phyloP scores from a whole-genome alignment of 768 basidiomycete species.

The Phaeotremella skinneri region DNA sequence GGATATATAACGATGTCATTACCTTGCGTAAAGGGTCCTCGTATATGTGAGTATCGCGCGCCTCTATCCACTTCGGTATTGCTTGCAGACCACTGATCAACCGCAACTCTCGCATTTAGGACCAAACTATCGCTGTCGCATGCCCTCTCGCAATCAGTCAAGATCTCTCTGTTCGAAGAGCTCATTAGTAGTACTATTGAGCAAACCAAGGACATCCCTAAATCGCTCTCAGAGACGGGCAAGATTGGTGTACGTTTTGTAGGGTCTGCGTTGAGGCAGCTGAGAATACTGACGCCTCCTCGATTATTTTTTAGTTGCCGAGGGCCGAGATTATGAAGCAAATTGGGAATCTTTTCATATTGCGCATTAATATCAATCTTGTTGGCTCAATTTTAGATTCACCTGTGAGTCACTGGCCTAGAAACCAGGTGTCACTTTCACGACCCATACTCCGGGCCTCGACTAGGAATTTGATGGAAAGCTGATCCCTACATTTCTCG shows the following conservation, averaged over 20 bases:
- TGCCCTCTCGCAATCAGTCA: slow-evolving; percentile 92
- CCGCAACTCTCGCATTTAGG: slow-evolving; percentile 58
- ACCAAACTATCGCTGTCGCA: slow-evolving; percentile 93
- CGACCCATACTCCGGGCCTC: no score
- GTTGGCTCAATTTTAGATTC: slow-evolving; percentile 97
- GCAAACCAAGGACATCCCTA: slow-evolving; percentile 93
- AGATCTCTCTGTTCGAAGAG: slow-evolving; percentile 95
- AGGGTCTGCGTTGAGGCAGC: slow-evolving; percentile 9
- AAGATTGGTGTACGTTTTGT: slow-evolving; percentile 68
- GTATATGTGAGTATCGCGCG: slow-evolving; percentile 70
- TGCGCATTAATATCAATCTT: slow-evolving; percentile 89
- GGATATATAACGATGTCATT: slow-evolving; percentile 97
- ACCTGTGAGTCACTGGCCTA: slow-evolving; percentile 61
- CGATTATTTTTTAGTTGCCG: slow-evolving; percentile 45
- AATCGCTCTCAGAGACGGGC: slow-evolving; percentile 86
- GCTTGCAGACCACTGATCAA: no score
- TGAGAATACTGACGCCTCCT: slow-evolving; percentile 11
- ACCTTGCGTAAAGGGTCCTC: slow-evolving; percentile 87
- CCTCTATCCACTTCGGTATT: no score
- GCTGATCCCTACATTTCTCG: slow-evolving; percentile 13
- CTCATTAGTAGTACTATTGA: slow-evolving; percentile 89
- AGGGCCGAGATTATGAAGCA: slow-evolving; percentile 90
- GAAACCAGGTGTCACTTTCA: no score
- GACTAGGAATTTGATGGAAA: slow-evolving; percentile 1
- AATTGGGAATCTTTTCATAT: slow-evolving; percentile 88